Conservation (phyloP, 352 stramenopile species). For the Globisporangium viniferum region DNA sequence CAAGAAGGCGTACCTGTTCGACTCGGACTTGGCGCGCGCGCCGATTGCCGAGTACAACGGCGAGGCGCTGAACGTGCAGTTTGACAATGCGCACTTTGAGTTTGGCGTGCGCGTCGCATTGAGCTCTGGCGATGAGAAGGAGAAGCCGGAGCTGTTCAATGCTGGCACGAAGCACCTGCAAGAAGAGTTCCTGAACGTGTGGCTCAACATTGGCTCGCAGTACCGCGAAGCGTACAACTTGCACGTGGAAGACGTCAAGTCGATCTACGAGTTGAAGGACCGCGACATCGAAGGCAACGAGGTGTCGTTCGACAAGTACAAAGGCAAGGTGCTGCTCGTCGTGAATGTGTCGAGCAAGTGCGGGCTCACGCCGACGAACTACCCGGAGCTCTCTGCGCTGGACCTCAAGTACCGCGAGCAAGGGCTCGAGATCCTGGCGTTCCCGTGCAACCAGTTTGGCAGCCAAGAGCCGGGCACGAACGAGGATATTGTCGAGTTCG, state of each 20-base stretch:
- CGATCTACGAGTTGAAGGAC: conserved; percentile 54
- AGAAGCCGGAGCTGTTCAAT: conserved; percentile 10
- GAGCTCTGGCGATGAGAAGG: neutral
- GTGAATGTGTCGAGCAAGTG: conserved; percentile 32
- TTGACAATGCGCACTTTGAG: conserved; percentile 13
- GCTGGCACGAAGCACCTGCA: conserved; percentile 10
- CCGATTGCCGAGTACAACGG: conserved; percentile 1
- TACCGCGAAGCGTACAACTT: conserved; percentile 22
- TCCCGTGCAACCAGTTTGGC: conserved; percentile 54
- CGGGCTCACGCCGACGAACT: conserved; percentile 51
- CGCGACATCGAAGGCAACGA: conserved; percentile 38
- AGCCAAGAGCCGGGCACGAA: conserved; percentile 46
- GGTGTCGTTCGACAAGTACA: conserved; percentile 15
- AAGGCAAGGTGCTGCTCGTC: conserved; percentile 6
- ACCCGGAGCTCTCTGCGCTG: conserved; percentile 14
- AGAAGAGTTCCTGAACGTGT: conserved; percentile 18
- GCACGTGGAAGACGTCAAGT: conserved; percentile 18
- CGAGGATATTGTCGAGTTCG: conserved; percentile 47
- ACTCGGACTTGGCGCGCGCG: conserved; percentile 9
- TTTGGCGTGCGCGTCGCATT: conserved; percentile 1
- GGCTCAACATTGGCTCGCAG: conserved; percentile 19
- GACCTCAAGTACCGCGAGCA: conserved; percentile 19
- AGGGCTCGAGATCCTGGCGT: conserved; percentile 34
- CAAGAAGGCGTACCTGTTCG: conserved; percentile 7
- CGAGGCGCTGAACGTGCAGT: conserved; percentile 1